Evolutionary conservation across 2,329 filamentous ascomycete species (phyloP).

Genomic region (Pyricularia grisea): DNA sequence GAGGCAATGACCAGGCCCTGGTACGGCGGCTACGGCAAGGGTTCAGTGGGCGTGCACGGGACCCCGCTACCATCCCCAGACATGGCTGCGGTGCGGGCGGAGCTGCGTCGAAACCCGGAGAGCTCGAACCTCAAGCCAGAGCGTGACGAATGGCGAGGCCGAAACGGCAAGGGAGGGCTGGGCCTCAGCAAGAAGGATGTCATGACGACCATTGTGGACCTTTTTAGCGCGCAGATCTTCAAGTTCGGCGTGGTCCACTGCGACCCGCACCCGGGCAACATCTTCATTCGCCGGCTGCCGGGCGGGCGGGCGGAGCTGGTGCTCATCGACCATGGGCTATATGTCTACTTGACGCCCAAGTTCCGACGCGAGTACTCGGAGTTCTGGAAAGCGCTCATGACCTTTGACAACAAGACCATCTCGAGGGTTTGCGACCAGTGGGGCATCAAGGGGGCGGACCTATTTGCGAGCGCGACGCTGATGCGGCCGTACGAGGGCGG

Average conservation of each 20-base stretch:
- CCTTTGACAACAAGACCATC: slow-evolving; percentile 82
- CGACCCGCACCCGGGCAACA: slow-evolving; percentile 94
- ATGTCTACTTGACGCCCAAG: slow-evolving; percentile 76
- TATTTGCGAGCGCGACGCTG: slow-evolving; percentile 85
- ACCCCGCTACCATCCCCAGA: slow-evolving; percentile 46
- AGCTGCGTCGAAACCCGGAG: slow-evolving; percentile 40
- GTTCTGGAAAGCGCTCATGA: slow-evolving; percentile 92
- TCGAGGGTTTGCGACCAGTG: slow-evolving; percentile 62
- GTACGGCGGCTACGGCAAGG: slow-evolving; percentile 66
- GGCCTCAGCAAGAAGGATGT: slow-evolving; percentile 76
- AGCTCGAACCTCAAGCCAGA: slow-evolving; percentile 60
- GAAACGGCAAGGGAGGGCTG: slow-evolving; percentile 64
- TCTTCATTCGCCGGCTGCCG: slow-evolving; percentile 82
- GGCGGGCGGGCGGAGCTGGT: slow-evolving; percentile 82
- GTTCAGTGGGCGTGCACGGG: slow-evolving; percentile 70
- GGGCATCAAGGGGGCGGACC: slow-evolving; percentile 82
- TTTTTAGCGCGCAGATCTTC: slow-evolving; percentile 98
- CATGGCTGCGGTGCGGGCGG: slow-evolving; percentile 31
- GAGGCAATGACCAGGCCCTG: slow-evolving; percentile 67
- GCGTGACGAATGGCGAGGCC: slow-evolving; percentile 68
- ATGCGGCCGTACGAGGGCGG: slow-evolving; percentile 88
- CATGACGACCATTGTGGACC: slow-evolving; percentile 93
- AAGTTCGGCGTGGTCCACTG: slow-evolving; percentile 94
- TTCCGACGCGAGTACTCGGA: slow-evolving; percentile 80
- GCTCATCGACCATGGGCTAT: slow-evolving; percentile 93